phyloP scores from a whole-genome alignment of 306 rosid genomes.

The Lablab purpureus region DNA sequence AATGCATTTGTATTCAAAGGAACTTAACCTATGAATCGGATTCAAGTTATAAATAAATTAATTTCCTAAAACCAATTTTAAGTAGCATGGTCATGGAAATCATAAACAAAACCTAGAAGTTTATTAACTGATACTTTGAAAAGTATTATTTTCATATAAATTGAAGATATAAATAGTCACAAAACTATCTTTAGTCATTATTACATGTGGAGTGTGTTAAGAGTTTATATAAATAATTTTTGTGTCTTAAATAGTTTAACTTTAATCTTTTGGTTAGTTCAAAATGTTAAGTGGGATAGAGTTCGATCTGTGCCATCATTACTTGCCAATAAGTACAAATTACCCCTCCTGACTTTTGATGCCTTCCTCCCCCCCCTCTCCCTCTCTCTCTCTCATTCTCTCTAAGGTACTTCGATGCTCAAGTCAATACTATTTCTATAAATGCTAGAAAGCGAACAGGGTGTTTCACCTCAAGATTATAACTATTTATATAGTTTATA shows the following conservation, averaged over 20 bases:
- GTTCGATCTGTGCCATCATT: background rate
- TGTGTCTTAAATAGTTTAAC: background rate
- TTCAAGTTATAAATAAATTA: constrained; percentile 21
- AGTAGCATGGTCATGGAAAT: constrained; percentile 23
- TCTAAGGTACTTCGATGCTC: no score
- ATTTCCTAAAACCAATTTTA: constrained; percentile 7
- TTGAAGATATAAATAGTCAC: background rate
- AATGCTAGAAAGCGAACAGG: no score
- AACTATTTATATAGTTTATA: no score
- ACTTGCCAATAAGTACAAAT: no score
- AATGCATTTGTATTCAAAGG: background rate
- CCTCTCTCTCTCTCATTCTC: no score
- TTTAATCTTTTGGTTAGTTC: background rate
- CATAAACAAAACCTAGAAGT: background rate
- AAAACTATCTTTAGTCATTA: background rate
- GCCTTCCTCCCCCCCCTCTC: no score
- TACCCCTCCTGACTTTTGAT: no score
- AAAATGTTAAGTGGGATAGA: background rate
- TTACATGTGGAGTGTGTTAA: background rate
- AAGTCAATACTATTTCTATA: no score
- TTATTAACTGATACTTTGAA: background rate
- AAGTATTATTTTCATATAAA: background rate
- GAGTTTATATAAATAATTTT: background rate
- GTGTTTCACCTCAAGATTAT: no score
- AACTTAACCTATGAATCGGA: background rate